Evolutionary conservation across 345 rosid genomes (phyloP).

Genomic region (Populus euphratica): DNA sequence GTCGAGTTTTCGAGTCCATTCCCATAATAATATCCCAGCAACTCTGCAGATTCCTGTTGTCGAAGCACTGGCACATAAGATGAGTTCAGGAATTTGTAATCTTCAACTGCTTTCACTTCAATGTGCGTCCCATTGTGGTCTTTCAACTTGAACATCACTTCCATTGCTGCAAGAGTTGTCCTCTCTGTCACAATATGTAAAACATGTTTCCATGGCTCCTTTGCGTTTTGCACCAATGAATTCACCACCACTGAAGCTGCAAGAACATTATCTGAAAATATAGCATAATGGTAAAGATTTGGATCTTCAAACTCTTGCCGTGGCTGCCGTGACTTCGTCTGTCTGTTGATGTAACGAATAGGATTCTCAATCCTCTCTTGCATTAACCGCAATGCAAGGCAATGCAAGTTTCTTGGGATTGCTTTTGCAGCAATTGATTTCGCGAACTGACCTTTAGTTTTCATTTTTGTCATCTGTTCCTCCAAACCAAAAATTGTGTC

Average conservation of each 20-base stretch:
- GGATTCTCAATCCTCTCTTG: constrained; percentile 5
- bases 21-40: neutral
- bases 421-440: neutral
- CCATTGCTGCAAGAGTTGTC: constrained; percentile 1
- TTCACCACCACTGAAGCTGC: constrained; percentile 17
- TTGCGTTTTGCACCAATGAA: constrained; percentile 1
- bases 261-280: constrained; percentile 13
- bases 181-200: constrained; percentile 14
- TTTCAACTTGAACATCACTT: neutral
- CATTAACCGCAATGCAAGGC: constrained; percentile 1
- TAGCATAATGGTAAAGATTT: constrained; percentile 6
- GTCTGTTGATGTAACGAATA: neutral
- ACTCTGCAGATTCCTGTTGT: neutral
- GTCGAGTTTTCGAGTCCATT: neutral
- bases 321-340: neutral
- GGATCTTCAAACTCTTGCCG: constrained; percentile 7
- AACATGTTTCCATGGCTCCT: constrained; percentile 15
- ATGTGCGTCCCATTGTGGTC: neutral
- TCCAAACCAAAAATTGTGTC: neutral
- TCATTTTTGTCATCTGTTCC: neutral
- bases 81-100: constrained; percentile 13
- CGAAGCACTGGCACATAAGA: constrained; percentile 12
- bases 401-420: constrained; percentile 3
- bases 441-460: neutral
- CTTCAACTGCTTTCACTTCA: constrained; percentile 10